Conservation (phyloP, 352 stramenopile genomes). For the Globisporangium paroecandrum region DNA sequence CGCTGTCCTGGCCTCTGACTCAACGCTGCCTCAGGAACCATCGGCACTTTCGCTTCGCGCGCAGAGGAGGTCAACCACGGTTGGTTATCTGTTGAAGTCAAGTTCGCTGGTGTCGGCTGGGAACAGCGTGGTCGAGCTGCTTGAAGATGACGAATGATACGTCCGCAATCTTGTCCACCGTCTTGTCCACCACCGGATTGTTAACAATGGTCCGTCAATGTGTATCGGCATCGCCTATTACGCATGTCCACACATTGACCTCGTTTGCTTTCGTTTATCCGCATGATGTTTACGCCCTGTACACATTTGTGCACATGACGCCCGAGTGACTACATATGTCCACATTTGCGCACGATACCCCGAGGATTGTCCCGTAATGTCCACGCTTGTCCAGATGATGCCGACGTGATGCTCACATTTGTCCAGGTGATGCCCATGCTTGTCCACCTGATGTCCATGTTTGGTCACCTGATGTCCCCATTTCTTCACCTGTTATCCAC, state of each 20-base stretch:
- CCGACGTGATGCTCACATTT: not conserved
- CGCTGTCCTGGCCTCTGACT: not conserved
- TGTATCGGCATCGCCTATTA: not conserved
- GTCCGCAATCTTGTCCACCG: not conserved
- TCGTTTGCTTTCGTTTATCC: not conserved
- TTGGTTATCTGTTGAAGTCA: not conserved
- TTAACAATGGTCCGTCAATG: not conserved
- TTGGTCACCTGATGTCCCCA: no score
- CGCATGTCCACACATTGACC: not conserved
- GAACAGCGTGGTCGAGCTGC: conserved; percentile 8
- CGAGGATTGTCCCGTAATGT: no score
- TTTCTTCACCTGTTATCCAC: no score
- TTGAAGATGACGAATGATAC: conserved; percentile 23
- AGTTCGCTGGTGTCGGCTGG: not conserved
- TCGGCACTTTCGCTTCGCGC: not conserved
- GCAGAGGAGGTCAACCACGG: not conserved
- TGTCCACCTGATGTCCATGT: not conserved
- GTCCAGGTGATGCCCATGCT: not conserved
- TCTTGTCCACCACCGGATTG: not conserved
- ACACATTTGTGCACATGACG: no score
- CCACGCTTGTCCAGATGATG: no score
- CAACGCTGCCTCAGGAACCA: not conserved
- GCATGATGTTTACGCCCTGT: no score
- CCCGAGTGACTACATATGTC: no score
- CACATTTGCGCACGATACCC: no score